Evolutionary conservation across 345 rosid species (phyloP).

Genomic region (Salix caprea): DNA sequence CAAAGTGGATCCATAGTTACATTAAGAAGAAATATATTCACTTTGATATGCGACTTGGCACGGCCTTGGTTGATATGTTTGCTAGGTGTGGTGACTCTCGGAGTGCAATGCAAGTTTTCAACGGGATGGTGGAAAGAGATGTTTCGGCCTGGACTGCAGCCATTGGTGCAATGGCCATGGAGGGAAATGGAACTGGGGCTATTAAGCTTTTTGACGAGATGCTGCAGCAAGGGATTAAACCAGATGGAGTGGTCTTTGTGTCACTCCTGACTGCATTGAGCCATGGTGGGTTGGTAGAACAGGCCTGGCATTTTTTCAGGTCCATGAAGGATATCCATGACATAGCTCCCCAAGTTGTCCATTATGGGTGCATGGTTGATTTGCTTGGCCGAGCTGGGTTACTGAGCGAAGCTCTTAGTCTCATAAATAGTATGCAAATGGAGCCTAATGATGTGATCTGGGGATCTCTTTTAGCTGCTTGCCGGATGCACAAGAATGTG

Average conservation of each 20-base stretch:
- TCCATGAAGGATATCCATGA: conserved; percentile 51
- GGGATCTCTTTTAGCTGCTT: conserved; percentile 59
- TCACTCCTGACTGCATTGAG: conserved; percentile 57
- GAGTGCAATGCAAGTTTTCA: conserved; percentile 49
- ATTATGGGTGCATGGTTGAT: conserved; percentile 75
- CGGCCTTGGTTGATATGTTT: conserved; percentile 61
- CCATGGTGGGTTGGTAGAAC: conserved; percentile 53
- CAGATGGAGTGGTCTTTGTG: conserved; percentile 47
- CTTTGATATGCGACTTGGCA: conserved; percentile 49
- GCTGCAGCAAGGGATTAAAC: conserved; percentile 48
- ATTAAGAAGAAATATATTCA: conserved; percentile 34
- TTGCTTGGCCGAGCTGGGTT: conserved; percentile 64
- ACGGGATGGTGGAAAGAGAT: conserved; percentile 45
- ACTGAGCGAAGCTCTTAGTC: conserved; percentile 44
- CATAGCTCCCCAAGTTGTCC: conserved; percentile 46
- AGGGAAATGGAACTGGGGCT: conserved; percentile 46
- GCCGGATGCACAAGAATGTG: conserved; percentile 45
- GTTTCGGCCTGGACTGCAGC: conserved; percentile 74
- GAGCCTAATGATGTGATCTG: conserved; percentile 68
- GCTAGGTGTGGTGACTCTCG: conserved; percentile 61
- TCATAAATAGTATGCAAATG: conserved; percentile 49
- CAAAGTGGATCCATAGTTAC: conserved; percentile 52
- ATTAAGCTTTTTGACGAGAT: conserved; percentile 49
- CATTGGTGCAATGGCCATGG: conserved; percentile 55
- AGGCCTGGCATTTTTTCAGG: conserved; percentile 49